A percentile compares a stretch with the other conserved stretches of the same genome.
These are phyloP conservation scores for Chaetomium strumarium DNA, from an alignment of 2,329 filamentous ascomycete species.

Conservation along the genomic window DNA sequence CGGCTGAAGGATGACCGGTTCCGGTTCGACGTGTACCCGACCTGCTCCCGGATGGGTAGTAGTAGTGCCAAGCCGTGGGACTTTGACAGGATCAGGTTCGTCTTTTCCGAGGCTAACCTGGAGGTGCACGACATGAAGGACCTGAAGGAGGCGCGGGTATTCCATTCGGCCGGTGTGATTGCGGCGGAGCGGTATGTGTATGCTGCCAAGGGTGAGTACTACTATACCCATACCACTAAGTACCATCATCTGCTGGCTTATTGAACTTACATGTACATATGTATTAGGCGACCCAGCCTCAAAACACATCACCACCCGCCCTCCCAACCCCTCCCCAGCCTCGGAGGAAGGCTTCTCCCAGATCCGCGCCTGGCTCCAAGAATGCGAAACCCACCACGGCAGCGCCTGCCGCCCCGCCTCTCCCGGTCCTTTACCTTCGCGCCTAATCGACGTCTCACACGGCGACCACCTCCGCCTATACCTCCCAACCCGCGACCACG, in stretches of 20 bases:
- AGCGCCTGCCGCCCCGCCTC: not conserved
- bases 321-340: constrained; percentile 3
- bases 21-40: not conserved
- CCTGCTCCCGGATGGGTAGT: not conserved
- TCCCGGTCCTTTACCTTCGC: not conserved
- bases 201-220: constrained; percentile 4
- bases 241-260: not conserved
- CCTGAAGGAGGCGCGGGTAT: not conserved
- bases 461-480: not conserved
- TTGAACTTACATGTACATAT: too few relatives aligned
- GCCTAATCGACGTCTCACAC: constrained; percentile 8
- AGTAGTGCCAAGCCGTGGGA: not conserved
- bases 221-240: too few relatives aligned
- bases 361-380: constrained; percentile 3
- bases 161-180: constrained; percentile 10
- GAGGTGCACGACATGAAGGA: not conserved
- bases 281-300: constrained; percentile 10
- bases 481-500: not conserved
- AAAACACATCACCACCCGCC: constrained; percentile 3
- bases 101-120: not conserved
- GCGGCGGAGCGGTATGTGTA: not conserved
- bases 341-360: not conserved
- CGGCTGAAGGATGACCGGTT: constrained; percentile 4
- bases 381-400: constrained; percentile 6
- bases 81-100: constrained; percentile 6